Evolutionary conservation across 345 rosid species (phyloP).

Genomic region (Aegle marmelos): DNA sequence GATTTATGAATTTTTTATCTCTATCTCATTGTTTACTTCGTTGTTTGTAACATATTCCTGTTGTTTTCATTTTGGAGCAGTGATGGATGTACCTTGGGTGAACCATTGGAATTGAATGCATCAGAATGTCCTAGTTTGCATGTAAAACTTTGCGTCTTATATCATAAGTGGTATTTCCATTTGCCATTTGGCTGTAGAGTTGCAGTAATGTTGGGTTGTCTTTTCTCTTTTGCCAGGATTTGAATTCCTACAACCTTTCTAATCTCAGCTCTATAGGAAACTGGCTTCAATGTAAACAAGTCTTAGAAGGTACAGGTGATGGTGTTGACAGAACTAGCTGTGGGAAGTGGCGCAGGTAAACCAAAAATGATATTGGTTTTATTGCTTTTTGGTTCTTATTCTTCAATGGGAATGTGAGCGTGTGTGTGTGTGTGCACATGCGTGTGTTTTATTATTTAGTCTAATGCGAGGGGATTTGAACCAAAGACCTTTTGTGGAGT

Average conservation of each 20-base stretch:
- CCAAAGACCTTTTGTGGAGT: too few species aligned
- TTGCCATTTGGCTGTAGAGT: neutral
- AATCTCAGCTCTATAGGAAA: conserved; percentile 50
- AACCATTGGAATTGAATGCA: conserved; percentile 39
- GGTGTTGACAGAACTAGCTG: conserved; percentile 52
- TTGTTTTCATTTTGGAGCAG: conserved; percentile 41
- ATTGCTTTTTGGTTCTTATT: conserved; percentile 12
- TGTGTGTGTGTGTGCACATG: too few species aligned
- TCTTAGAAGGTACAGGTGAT: conserved; percentile 35
- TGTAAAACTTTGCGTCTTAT: conserved; percentile 41
- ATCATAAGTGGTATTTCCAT: conserved; percentile 4
- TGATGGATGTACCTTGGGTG: conserved; percentile 45
- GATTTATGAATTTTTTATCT: neutral
- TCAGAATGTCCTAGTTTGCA: conserved; percentile 29
- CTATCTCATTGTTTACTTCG: neutral
- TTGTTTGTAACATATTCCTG: neutral
- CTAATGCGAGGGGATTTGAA: too few species aligned
- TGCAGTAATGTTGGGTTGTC: conserved; percentile 12
- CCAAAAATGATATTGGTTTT: conserved; percentile 8
- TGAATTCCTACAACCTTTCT: conserved; percentile 27
- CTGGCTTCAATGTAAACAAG: conserved; percentile 89
- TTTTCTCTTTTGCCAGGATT: conserved; percentile 35
- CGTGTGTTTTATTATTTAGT: too few species aligned
- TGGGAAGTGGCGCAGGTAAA: conserved; percentile 99
- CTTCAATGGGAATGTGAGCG: neutral